Evolutionary conservation across 2,329 filamentous ascomycete species (phyloP).

Genomic region (Mycosphaerella sp.): DNA sequence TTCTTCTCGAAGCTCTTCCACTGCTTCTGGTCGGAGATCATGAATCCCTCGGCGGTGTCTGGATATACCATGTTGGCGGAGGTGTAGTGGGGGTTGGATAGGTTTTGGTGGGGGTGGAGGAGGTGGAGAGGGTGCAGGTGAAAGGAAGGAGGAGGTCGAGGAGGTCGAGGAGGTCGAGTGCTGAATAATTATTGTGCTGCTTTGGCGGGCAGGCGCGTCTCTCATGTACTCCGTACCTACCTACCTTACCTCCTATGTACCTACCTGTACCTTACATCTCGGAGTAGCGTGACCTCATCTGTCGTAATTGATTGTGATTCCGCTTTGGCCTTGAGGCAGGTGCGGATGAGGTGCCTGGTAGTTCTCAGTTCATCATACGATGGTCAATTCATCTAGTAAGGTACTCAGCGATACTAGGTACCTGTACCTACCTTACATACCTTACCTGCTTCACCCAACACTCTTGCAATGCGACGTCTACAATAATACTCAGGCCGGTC

Average conservation of each 20-base stretch:
- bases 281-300: not conserved
- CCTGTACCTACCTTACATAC: too few relatives aligned
- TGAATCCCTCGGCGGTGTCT: slow-evolving; percentile 47
- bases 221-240: too few relatives aligned
- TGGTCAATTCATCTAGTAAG: too few relatives aligned
- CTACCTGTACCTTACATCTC: too few relatives aligned
- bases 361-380: too few relatives aligned
- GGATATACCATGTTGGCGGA: slow-evolving; percentile 44
- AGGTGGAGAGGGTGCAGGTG: not conserved
- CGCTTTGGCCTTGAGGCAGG: not conserved
- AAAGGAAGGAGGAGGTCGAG: too few relatives aligned
- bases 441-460: not conserved
- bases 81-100: not conserved
- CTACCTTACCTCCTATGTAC: too few relatives aligned
- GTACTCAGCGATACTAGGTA: too few relatives aligned
- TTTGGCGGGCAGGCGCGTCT: not conserved
- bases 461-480: not conserved
- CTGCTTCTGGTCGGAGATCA: slow-evolving; percentile 53
- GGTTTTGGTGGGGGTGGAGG: not conserved
- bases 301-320: not conserved
- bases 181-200: too few relatives aligned
- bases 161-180: not conserved
- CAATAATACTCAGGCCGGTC: too few relatives aligned
- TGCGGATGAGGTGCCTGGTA: too few relatives aligned
- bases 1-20: slow-evolving; percentile 50